These are phyloP conservation scores for Kurtzmaniella quercitrusa DNA, from an alignment of 1,139 yeast species.

Conservation along the genomic window DNA sequence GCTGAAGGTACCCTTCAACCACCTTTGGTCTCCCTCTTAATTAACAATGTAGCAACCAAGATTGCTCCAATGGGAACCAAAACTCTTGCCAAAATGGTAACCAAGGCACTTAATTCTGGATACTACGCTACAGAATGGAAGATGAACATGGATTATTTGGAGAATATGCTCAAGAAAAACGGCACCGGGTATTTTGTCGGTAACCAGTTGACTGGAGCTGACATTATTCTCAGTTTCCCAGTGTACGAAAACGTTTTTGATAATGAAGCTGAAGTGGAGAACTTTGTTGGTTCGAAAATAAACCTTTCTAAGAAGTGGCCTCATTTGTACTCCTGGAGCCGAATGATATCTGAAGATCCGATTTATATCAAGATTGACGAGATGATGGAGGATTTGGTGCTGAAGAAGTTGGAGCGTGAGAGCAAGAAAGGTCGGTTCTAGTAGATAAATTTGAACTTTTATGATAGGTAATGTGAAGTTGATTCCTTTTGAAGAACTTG, in stretches of 20 bases:
- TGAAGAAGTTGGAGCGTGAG: not conserved
- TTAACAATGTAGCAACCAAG: slow-evolving; percentile 34
- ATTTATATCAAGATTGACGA: slow-evolving; percentile 25
- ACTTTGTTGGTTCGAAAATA: slow-evolving; percentile 30
- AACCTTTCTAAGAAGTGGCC: slow-evolving; percentile 29
- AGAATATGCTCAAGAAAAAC: slow-evolving; percentile 31
- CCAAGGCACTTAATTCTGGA: slow-evolving; percentile 40
- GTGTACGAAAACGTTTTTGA: slow-evolving; percentile 39
- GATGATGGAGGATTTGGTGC: slow-evolving; percentile 19
- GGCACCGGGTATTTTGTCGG: slow-evolving; percentile 53
- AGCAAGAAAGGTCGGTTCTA: not conserved
- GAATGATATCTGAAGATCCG: slow-evolving; percentile 30
- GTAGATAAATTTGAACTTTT: not conserved
- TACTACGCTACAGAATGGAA: slow-evolving; percentile 41
- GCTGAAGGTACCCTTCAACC: slow-evolving; percentile 58
- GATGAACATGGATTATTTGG: slow-evolving; percentile 38
- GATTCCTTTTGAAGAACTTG: too few relatives aligned
- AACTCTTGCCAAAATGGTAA: slow-evolving; percentile 33
- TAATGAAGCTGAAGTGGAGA: slow-evolving; percentile 33
- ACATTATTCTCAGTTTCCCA: slow-evolving; percentile 48
- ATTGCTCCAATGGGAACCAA: slow-evolving; percentile 47
- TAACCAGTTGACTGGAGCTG: slow-evolving; percentile 55
- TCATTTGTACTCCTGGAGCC: slow-evolving; percentile 35
- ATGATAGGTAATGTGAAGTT: too few relatives aligned
- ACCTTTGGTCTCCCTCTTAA: slow-evolving; percentile 35